These are phyloP conservation scores for Macrocybe gigantea DNA, from an alignment of 768 basidiomycete genomes.

Conservation along the genomic window DNA sequence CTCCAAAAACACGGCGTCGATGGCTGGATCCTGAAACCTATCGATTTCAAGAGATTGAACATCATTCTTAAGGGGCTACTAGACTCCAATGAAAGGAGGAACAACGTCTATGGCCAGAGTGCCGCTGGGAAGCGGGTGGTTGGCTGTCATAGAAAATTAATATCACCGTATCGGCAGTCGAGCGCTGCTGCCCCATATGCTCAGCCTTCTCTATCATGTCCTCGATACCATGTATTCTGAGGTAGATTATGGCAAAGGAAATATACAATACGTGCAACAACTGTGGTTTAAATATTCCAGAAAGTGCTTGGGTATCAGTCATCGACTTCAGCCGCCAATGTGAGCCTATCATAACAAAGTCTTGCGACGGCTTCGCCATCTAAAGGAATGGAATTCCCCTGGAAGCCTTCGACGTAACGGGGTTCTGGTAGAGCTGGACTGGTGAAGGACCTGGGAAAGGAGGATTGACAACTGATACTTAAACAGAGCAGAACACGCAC, in stretches of 20 bases:
- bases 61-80: constrained; percentile 54
- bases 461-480: background rate
- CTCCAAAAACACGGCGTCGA: constrained; percentile 56
- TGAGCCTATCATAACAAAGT: constrained; percentile 52
- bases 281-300: background rate
- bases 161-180: too few species aligned
- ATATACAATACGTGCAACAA: too few species aligned
- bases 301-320: constrained; percentile 29
- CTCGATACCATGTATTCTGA: too few species aligned
- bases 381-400: constrained; percentile 80
- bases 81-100: constrained; percentile 42
- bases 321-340: constrained; percentile 53
- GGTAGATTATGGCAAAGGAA: too few species aligned
- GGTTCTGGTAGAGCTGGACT: constrained; percentile 64
- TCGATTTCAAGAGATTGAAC: constrained; percentile 66
- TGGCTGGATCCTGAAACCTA: constrained; percentile 82
- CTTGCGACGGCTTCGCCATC: constrained; percentile 64
- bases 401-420: constrained; percentile 84
- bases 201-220: too few species aligned
- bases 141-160: constrained; percentile 33
- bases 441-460: constrained; percentile 55
- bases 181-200: too few species aligned
- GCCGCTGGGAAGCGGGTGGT: constrained; percentile 59
- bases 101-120: constrained; percentile 48
- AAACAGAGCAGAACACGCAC: constrained; percentile 29